A percentile compares a stretch with the other conserved stretches of the same genome.
phyloP scores from a whole-genome alignment of 768 basidiomycete species.

The Paxillus involutus region DNA sequence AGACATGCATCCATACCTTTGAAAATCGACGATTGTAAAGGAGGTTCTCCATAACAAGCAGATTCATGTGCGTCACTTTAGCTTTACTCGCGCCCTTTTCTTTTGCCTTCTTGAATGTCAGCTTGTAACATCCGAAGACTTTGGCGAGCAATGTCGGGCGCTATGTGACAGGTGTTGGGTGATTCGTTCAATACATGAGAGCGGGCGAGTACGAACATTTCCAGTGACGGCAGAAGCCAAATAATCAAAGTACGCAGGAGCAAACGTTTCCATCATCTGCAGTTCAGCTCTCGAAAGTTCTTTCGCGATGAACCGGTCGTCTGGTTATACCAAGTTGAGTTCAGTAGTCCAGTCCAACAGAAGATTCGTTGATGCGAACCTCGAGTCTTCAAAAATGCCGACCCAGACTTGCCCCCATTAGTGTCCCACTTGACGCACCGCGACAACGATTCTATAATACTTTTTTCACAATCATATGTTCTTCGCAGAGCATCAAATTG shows the following conservation, averaged over 20 bases:
- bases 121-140: conserved; percentile 94
- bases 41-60: conserved; percentile 97
- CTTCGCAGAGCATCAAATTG: conserved; percentile 93
- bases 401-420: conserved; percentile 94
- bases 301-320: conserved; percentile 98
- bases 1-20: conserved; percentile 51
- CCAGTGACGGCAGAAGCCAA: conserved; percentile 92
- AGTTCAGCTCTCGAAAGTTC: conserved; percentile 89
- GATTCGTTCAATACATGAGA: background rate
- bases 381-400: conserved; percentile 93
- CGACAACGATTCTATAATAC: conserved; percentile 90
- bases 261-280: conserved; percentile 95
- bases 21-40: conserved; percentile 92
- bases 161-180: conserved; percentile 38
- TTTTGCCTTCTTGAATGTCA: conserved; percentile 82
- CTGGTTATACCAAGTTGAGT: conserved; percentile 38
- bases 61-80: conserved; percentile 89
- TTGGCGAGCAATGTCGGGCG: conserved; percentile 94
- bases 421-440: conserved; percentile 97
- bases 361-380: conserved; percentile 45
- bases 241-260: conserved; percentile 96
- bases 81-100: conserved; percentile 62
- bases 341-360: background rate
- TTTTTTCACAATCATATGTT: conserved; percentile 91
- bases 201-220: conserved; percentile 51